Evolutionary conservation across 441 rosid genomes (phyloP).

Genomic region (Arabidopsis lyrata): DNA sequence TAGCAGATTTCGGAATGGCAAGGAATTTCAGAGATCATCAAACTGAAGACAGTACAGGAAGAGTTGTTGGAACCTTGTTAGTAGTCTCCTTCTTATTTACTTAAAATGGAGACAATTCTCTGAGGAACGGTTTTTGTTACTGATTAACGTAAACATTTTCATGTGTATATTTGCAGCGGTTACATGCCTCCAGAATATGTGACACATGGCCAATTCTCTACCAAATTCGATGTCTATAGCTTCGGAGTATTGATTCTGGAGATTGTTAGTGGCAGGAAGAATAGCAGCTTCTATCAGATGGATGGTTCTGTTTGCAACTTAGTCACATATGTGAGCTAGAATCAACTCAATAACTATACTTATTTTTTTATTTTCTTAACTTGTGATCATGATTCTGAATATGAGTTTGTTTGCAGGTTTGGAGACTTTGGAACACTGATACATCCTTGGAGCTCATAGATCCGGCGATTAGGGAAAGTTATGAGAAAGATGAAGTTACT

Average conservation of each 20-base stretch:
- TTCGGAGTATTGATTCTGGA: constrained; percentile 52
- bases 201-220: constrained; percentile 45
- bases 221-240: constrained; percentile 48
- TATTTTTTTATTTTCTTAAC: no score
- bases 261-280: constrained; percentile 49
- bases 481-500: constrained; percentile 29
- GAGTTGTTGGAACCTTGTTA: constrained; percentile 43
- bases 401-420: constrained; percentile 32
- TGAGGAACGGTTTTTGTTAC: no score
- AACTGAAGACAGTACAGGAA: constrained; percentile 35
- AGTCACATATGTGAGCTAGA: constrained; percentile 34
- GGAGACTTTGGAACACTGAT: constrained; percentile 49
- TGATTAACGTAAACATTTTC: no score
- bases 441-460: constrained; percentile 32
- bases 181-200: background rate
- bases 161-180: no score
- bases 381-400: background rate
- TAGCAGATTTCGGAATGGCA: constrained; percentile 30
- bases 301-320: background rate
- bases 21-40: constrained; percentile 33
- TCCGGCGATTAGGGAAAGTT: constrained; percentile 3
- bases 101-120: no score
- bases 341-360: background rate
- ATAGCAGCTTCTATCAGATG: constrained; percentile 14
- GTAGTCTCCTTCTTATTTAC: background rate